These are phyloP conservation scores for Leishmania braziliensis DNA, from an alignment of 208 protist genomes.

Conservation along the genomic window DNA sequence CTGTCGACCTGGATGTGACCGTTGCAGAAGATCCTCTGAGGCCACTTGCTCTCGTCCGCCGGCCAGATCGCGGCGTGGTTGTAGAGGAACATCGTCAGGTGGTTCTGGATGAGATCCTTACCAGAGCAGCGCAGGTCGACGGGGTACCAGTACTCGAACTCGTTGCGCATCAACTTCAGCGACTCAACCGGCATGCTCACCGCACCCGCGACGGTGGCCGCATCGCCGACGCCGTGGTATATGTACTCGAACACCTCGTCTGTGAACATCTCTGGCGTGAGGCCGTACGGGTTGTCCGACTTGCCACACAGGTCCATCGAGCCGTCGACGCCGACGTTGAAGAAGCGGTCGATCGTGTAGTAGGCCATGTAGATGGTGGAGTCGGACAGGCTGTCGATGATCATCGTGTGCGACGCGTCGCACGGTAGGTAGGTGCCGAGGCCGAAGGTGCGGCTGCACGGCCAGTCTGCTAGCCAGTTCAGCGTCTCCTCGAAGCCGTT, in stretches of 20 bases:
- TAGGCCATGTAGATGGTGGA: constrained; percentile 99
- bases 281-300: constrained; percentile 71
- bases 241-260: constrained; percentile 96
- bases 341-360: constrained; percentile 99
- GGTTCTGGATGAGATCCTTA: constrained; percentile 99
- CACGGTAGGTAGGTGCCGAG: constrained; percentile 99
- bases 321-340: constrained; percentile 90
- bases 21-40: constrained; percentile 97
- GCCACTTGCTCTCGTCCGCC: constrained; percentile 74
- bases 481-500: constrained; percentile 95
- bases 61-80: constrained; percentile 99
- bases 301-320: constrained; percentile 46
- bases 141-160: constrained; percentile 99
- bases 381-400: constrained; percentile 99
- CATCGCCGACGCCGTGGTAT: constrained; percentile 79
- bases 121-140: constrained; percentile 98
- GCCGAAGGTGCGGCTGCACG: constrained; percentile 99
- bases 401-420: constrained; percentile 85
- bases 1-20: constrained; percentile 99
- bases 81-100: constrained; percentile 99
- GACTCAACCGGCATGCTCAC: constrained; percentile 73
- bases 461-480: constrained; percentile 99
- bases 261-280: constrained; percentile 95
- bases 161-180: constrained; percentile 89
- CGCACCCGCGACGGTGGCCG: constrained; percentile 47